Base-by-base conservation (phyloP, 2,329 filamentous ascomycete genomes). In the Bipolaris bicolor region DNA sequence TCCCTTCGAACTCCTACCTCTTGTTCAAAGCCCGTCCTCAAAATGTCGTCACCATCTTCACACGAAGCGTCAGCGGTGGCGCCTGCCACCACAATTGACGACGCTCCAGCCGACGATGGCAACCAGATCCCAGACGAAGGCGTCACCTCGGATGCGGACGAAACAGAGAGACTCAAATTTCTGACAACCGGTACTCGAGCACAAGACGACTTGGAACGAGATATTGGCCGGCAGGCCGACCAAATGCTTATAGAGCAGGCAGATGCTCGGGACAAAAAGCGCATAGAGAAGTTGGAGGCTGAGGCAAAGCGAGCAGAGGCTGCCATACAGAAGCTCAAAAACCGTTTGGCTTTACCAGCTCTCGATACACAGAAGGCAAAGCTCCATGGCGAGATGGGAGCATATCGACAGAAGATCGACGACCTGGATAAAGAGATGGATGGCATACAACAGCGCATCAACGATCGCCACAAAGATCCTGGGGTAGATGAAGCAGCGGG, bases 131-230 rank as follows among this genome's bases (percentile, higher is more conserved):
- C 51, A 29, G 65, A 49, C 36, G 63, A 69, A 24, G 67, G 67
- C 13, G 26, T 72, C 11, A 63, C 68, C 11, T 68, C 71, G 20
- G 69, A 76, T 55, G 72, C 71, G 13, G 76, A 78, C 49, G 79
- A 80, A 57, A 77, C 76, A 43, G 74, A 77, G 7, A 72, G 77
- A 15, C 66, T 81, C 11, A 71, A 72, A 50, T 68, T 69, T 31
- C 67, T 76, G 40, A 75, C 73, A n/a, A 74, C 71, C 15, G 72
- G 73, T 20, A 67, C 74, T n/a, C 87, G 91, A 55, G 88, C 97
- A 68, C 94, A 98, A 75, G 89, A 93, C 78, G 93, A 97, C 57
- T 80, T 98, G 18, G 94, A 97, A 76, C 85, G 92, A 60, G 92
- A 97, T 70, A 96, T 98, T 62, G 84, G 85, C 26, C 81, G 82